Evolutionary conservation across 2,329 filamentous ascomycete species (phyloP).

Genomic region (Cryphonectria nitschkei): DNA sequence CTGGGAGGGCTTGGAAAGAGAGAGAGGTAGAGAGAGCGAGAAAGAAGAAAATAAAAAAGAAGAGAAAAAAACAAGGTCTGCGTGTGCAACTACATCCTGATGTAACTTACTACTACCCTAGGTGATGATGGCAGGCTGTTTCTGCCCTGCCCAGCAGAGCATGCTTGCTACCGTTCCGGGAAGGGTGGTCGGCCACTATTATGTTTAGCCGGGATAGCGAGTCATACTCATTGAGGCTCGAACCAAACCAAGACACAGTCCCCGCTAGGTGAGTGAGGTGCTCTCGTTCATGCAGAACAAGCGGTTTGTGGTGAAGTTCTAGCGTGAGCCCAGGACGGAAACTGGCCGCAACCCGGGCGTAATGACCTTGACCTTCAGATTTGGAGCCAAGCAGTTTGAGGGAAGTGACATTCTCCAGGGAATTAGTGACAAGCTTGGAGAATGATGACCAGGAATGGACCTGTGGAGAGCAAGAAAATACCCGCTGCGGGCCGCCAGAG

Average conservation of each 20-base stretch:
- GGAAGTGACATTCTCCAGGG: slow-evolving; percentile 53
- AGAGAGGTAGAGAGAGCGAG: too few relatives aligned
- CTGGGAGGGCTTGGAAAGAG: too few relatives aligned
- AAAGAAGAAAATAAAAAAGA: too few relatives aligned
- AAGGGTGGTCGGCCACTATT: slow-evolving; percentile 34
- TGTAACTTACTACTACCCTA: slow-evolving; percentile 5
- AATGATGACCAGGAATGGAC: slow-evolving; percentile 42
- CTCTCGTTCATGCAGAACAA: slow-evolving; percentile 67
- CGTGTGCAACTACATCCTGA: not conserved
- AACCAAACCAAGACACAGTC: slow-evolving; percentile 48
- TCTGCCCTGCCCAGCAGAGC: slow-evolving; percentile 6
- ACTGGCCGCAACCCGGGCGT: slow-evolving; percentile 54
- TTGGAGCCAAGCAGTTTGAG: slow-evolving; percentile 45
- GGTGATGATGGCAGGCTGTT: slow-evolving; percentile 12
- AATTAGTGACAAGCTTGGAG: slow-evolving; percentile 52
- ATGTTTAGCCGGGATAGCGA: slow-evolving; percentile 44
- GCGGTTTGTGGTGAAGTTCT: slow-evolving; percentile 51
- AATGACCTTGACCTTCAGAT: slow-evolving; percentile 47
- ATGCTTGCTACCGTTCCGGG: slow-evolving; percentile 9
- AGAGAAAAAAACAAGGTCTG: not conserved
- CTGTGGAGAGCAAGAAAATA: slow-evolving; percentile 32
- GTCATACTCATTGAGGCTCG: slow-evolving; percentile 42
- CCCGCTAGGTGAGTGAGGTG: slow-evolving; percentile 44
- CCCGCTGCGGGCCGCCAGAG: slow-evolving; percentile 27
- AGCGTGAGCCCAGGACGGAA: slow-evolving; percentile 66